These are phyloP conservation scores for Annulohypoxylon moriforme DNA, from an alignment of 495 filamentous ascomycete genomes.

Conservation along the genomic window DNA sequence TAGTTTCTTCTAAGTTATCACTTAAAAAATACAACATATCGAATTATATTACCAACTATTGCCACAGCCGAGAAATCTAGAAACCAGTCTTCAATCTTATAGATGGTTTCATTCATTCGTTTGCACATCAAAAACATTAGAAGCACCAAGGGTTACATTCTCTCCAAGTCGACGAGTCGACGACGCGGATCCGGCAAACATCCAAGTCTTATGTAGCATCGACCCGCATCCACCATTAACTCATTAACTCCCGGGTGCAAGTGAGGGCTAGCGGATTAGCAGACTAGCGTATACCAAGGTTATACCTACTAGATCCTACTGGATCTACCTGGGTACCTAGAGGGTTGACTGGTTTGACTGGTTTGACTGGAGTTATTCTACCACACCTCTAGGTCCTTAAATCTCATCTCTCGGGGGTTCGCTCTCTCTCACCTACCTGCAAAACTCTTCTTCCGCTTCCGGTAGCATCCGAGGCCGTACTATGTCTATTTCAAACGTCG, in stretches of 20 bases:
- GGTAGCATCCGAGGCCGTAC: slow-evolving; percentile 29
- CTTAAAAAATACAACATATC: background rate
- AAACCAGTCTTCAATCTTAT: background rate
- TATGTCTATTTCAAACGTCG: slow-evolving; percentile 55
- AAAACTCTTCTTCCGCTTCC: background rate
- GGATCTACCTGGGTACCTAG: background rate
- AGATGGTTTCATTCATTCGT: slow-evolving; percentile 9
- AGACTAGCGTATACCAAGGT: too few relatives aligned
- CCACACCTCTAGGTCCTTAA: background rate
- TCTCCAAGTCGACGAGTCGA: background rate
- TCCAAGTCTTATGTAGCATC: slow-evolving; percentile 34
- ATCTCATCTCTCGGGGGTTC: slow-evolving; percentile 3
- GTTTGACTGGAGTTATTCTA: background rate
- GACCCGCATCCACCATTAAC: slow-evolving; percentile 8
- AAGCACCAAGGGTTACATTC: background rate
- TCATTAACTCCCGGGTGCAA: slow-evolving; percentile 12
- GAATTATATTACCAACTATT: background rate
- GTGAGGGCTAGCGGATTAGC: slow-evolving; percentile 18
- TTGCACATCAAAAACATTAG: background rate
- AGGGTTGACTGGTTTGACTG: too few relatives aligned
- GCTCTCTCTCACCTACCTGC: background rate
- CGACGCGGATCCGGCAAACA: slow-evolving; percentile 20
- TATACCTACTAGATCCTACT: slow-evolving; percentile 5
- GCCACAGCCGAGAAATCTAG: background rate
- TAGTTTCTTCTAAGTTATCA: too few relatives aligned